Evolutionary conservation across 1,284 basidiomycete species (phyloP), one percentile per base, ranked within the genome.

Genomic region (Ceratobasidium sp.): DNA sequence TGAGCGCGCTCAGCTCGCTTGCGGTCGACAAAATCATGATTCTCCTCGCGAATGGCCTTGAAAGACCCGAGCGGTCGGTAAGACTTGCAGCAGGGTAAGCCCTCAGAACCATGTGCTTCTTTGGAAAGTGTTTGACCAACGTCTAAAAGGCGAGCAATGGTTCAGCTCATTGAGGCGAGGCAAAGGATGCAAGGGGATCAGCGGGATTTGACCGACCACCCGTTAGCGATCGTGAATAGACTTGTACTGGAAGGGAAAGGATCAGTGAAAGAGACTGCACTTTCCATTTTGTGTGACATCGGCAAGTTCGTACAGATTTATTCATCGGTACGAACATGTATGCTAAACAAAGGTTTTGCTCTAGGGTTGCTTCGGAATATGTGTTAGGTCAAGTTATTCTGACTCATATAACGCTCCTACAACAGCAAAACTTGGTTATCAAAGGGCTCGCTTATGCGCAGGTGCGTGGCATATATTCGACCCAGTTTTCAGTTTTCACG

Each of bases 371-470:
- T 19, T 79, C 83, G 39, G 73, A 78, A 1, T 82, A 85, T 39
- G 75, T 86, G 9, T 77, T 92, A 19, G 83, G 86, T 7, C 83
- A 84, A 58, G 82, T 84, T 5, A 76, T 94, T 2, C 85, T 83
- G 69, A 82, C 86, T 46, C 77, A 95, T 2, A 81, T 92, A n/a
- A 80, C 83, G 6, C 87, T 89, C 70, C 78, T 95, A 1, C 89
- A 86, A 1, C 82, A 86, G 56, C 75, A 79, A 16, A 91, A 87
- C 72, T 84, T 85, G 2, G 81, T 91, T 0, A 73, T 94, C 14
- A 86, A 84, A 74, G 88, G 88, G 30, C 80, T 84, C 5, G 89
- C 90, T 0, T 87, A 84, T 70, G 82, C 84, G 74, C 88, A 93
- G 80, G 90, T 88, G 73, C 70, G 81, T 36, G 70, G 30, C n/a